These are phyloP conservation scores for Candida railenensis DNA, from an alignment of 805 yeast species.

Conservation along the genomic window DNA sequence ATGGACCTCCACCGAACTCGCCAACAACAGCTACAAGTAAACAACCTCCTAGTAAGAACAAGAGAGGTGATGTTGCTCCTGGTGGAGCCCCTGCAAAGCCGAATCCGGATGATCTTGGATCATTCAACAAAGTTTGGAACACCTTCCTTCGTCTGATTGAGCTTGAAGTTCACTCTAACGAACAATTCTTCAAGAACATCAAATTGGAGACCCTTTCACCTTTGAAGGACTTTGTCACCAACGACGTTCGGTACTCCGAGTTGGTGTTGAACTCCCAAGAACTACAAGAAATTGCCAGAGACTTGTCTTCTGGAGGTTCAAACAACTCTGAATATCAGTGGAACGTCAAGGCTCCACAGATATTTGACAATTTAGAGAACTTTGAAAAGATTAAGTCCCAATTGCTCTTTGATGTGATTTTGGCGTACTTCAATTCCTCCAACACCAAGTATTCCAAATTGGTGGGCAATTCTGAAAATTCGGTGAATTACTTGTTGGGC, in stretches of 20 bases:
- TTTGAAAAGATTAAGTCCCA: conserved; percentile 63
- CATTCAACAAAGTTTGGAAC: conserved; percentile 45
- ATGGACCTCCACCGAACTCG: conserved; percentile 49
- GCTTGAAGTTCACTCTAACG: conserved; percentile 48
- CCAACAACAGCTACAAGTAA: conserved; percentile 31
- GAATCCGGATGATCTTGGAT: conserved; percentile 35
- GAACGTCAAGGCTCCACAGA: conserved; percentile 76
- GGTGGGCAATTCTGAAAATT: conserved; percentile 51
- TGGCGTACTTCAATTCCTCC: conserved; percentile 52
- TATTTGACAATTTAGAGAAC: conserved; percentile 71
- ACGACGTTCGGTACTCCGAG: conserved; percentile 55
- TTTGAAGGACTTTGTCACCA: conserved; percentile 50
- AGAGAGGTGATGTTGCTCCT: conserved; percentile 19
- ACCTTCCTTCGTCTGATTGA: conserved; percentile 50
- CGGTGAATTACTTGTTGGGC: conserved; percentile 62
- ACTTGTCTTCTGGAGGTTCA: conserved; percentile 13
- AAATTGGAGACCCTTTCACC: conserved; percentile 57
- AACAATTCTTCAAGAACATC: conserved; percentile 44
- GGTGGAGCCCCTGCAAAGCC: conserved; percentile 6
- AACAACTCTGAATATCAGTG: conserved; percentile 51
- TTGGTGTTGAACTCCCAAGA: conserved; percentile 48
- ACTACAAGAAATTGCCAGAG: conserved; percentile 36
- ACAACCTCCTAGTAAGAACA: conserved; percentile 21
- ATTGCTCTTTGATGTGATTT: conserved; percentile 58
- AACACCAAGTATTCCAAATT: conserved; percentile 22